Conservation (phyloP, 192 early-diverging fungal genomes). For the Lunasporangiospora selenospora region DNA sequence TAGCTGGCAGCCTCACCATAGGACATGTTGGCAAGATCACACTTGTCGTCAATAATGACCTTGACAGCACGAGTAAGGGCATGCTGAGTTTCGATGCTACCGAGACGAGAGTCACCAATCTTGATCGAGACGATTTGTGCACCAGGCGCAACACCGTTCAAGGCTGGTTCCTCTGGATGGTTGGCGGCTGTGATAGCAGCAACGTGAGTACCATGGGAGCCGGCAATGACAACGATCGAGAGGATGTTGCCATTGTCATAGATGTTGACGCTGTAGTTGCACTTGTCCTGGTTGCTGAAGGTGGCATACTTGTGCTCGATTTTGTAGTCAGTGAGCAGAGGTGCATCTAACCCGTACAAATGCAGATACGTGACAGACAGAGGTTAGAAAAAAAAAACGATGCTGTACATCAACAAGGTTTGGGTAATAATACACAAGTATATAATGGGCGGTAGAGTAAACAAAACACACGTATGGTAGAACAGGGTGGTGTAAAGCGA, state of each 20-base stretch:
- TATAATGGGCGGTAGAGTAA: too few species aligned
- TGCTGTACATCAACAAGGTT: too few species aligned
- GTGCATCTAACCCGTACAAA: constrained; percentile 36
- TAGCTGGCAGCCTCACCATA: constrained; percentile 84
- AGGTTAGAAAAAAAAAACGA: constrained; percentile 11
- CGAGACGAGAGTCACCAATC: constrained; percentile 84
- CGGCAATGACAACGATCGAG: constrained; percentile 82
- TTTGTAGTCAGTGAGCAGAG: constrained; percentile 76
- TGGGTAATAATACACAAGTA: too few species aligned
- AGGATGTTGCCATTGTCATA: constrained; percentile 83
- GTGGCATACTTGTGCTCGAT: constrained; percentile 73
- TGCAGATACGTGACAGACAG: background rate
- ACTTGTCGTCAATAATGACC: constrained; percentile 70
- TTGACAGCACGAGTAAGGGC: constrained; percentile 83
- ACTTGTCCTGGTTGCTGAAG: constrained; percentile 79
- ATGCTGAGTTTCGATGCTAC: constrained; percentile 84
- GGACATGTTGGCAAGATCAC: constrained; percentile 85
- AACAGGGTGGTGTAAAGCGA: background rate
- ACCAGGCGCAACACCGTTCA: constrained; percentile 94
- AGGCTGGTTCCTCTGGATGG: constrained; percentile 81
- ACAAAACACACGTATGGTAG: too few species aligned
- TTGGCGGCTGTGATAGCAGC: constrained; percentile 92
- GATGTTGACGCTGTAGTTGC: constrained; percentile 93
- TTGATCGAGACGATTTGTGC: constrained; percentile 93
- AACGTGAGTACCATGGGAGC: constrained; percentile 95